These are phyloP conservation scores for Monosporascus sp. DNA, from an alignment of 2,329 filamentous ascomycete species.

Conservation along the genomic window DNA sequence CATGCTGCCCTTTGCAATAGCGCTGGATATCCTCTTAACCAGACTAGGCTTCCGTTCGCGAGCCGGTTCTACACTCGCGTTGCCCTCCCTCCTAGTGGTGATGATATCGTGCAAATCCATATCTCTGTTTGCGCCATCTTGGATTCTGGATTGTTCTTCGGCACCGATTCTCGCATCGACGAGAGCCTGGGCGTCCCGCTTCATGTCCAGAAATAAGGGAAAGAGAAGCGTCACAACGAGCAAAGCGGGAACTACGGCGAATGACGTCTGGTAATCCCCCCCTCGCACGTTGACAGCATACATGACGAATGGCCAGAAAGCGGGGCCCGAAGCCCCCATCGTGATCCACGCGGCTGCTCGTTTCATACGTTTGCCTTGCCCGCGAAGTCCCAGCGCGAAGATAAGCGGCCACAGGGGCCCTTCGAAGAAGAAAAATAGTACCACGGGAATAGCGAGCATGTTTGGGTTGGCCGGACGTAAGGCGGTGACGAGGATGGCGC, in stretches of 20 bases:
- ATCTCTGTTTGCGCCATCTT: slow-evolving; percentile 35
- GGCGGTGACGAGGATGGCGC: slow-evolving; percentile 43
- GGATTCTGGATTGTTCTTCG: slow-evolving; percentile 26
- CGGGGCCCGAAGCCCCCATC: slow-evolving; percentile 68
- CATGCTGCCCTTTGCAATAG: slow-evolving; percentile 13
- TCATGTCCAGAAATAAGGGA: slow-evolving; percentile 43
- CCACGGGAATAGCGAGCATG: slow-evolving; percentile 53
- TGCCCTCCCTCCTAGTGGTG: slow-evolving; percentile 19
- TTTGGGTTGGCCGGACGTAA: slow-evolving; percentile 42
- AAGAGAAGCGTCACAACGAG: slow-evolving; percentile 43
- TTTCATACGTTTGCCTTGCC: slow-evolving; percentile 76
- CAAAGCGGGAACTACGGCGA: slow-evolving; percentile 56
- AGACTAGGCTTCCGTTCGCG: slow-evolving; percentile 16
- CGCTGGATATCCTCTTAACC: slow-evolving; percentile 19
- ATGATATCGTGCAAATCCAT: slow-evolving; percentile 40
- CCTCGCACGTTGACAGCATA: slow-evolving; percentile 59
- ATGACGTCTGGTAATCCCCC: slow-evolving; percentile 59
- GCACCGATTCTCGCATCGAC: slow-evolving; percentile 36
- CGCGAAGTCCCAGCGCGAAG: slow-evolving; percentile 73
- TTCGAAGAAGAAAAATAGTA: slow-evolving; percentile 75
- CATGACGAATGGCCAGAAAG: slow-evolving; percentile 69
- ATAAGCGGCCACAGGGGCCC: slow-evolving; percentile 80
- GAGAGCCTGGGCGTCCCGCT: slow-evolving; percentile 41
- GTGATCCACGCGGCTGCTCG: slow-evolving; percentile 73
- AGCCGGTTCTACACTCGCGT: slow-evolving; percentile 4